These are phyloP conservation scores for Boletus sp. DNA, from an alignment of 768 basidiomycete genomes.

Conservation along the genomic window DNA sequence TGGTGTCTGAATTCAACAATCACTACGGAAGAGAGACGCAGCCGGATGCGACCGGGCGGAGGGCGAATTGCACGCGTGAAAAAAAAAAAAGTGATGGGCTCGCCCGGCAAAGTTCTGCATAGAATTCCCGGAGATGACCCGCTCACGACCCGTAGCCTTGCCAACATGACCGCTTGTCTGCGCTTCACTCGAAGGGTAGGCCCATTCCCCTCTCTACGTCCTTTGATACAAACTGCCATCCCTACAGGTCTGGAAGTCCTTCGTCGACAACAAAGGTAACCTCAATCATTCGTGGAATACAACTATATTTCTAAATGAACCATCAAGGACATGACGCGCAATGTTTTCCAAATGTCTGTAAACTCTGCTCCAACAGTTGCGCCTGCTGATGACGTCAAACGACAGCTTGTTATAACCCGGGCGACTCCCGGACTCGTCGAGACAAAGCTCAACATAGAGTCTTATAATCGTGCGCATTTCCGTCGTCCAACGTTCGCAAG, in stretches of 20 bases:
- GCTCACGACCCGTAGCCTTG: too few relatives aligned
- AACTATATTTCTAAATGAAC: conserved; percentile 4
- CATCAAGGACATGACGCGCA: conserved; percentile 69
- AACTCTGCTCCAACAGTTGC: neutral
- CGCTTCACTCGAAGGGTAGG: conserved; percentile 64
- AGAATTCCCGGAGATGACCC: too few relatives aligned
- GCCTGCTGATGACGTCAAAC: neutral
- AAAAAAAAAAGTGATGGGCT: too few relatives aligned
- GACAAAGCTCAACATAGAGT: conserved; percentile 67
- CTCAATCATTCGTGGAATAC: neutral
- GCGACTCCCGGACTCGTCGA: conserved; percentile 73
- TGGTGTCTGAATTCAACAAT: conserved; percentile 8
- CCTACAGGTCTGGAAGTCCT: conserved; percentile 72
- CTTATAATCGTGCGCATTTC: conserved; percentile 59
- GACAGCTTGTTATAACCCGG: conserved; percentile 57
- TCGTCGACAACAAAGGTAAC: conserved; percentile 69
- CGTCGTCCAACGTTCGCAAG: neutral
- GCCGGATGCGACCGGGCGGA: conserved; percentile 26
- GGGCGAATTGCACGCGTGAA: conserved; percentile 15
- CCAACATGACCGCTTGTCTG: conserved; percentile 60
- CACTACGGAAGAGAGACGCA: conserved; percentile 1
- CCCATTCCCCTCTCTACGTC: neutral
- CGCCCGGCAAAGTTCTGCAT: too few relatives aligned
- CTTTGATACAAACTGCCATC: conserved; percentile 1
- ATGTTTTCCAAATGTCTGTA: conserved; percentile 72